Conservation (phyloP, 306 rosid species). For the Acacia confusa region DNA sequence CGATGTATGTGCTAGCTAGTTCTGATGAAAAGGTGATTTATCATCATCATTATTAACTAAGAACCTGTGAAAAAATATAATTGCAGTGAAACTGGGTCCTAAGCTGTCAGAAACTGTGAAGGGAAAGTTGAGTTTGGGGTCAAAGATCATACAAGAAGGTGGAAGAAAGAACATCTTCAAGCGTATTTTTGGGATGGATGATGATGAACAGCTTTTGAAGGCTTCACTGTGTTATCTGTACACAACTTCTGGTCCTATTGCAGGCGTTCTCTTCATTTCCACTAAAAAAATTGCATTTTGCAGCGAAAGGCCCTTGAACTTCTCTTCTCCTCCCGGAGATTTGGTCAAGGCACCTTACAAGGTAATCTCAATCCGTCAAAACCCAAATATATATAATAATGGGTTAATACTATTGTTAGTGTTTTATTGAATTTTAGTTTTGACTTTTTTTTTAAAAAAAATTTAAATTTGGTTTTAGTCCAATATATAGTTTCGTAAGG, state of each 20-base stretch:
- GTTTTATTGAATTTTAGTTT: no score
- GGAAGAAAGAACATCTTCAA: conserved; percentile 77
- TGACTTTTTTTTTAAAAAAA: no score
- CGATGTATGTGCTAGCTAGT: not conserved
- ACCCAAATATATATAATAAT: not conserved
- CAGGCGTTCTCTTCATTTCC: conserved; percentile 76
- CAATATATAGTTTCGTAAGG: no score
- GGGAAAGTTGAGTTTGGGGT: conserved; percentile 80
- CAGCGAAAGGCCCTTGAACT: conserved; percentile 59
- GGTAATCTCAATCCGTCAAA: conserved; percentile 34
- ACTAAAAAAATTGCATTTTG: conserved; percentile 70
- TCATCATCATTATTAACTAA: not conserved
- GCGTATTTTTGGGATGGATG: conserved; percentile 55
- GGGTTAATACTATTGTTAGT: no score
- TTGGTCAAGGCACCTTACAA: conserved; percentile 54
- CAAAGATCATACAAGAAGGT: conserved; percentile 64
- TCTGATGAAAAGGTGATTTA: not conserved
- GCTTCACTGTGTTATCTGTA: conserved; percentile 86
- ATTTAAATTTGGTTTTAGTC: no score
- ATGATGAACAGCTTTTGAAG: conserved; percentile 73
- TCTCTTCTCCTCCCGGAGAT: conserved; percentile 50
- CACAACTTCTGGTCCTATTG: conserved; percentile 79
- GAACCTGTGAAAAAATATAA: not conserved
- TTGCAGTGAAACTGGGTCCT: conserved; percentile 69
- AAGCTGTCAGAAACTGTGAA: conserved; percentile 63